phyloP scores from a whole-genome alignment of 2,329 filamentous ascomycete genomes.

The Exophiala aquamarina region DNA sequence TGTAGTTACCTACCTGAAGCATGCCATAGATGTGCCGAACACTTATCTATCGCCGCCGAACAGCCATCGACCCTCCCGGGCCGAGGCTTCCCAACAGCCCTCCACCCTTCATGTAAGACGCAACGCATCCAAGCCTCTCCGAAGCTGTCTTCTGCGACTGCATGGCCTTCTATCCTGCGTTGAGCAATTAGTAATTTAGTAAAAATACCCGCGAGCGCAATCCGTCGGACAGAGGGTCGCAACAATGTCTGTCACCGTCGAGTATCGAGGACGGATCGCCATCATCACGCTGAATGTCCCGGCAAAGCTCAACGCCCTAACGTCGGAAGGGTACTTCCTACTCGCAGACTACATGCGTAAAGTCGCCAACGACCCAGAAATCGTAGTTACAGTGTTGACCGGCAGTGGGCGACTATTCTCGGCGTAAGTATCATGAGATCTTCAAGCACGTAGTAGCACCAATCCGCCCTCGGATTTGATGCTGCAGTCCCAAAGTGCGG shows the following conservation, averaged over 20 bases:
- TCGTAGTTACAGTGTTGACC: conserved; percentile 79
- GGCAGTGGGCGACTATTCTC: conserved; percentile 82
- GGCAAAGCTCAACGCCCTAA: conserved; percentile 82
- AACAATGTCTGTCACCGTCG: conserved; percentile 30
- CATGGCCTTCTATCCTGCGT: too few relatives aligned
- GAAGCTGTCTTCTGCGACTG: too few relatives aligned
- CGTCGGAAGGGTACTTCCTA: conserved; percentile 69
- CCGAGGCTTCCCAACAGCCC: background rate
- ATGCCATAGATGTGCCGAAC: too few relatives aligned
- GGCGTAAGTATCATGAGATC: conserved; percentile 62
- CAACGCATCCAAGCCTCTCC: too few relatives aligned
- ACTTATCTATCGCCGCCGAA: too few relatives aligned
- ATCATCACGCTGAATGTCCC: conserved; percentile 82
- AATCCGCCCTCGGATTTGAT: too few relatives aligned
- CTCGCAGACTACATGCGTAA: conserved; percentile 71
- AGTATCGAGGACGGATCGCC: conserved; percentile 62
- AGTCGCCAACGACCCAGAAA: conserved; percentile 73
- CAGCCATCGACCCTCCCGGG: too few relatives aligned
- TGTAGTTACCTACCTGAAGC: too few relatives aligned
- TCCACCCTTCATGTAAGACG: conserved; percentile 5
- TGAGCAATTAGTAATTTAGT: too few relatives aligned
- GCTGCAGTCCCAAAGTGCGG: background rate
- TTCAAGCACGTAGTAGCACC: too few relatives aligned
- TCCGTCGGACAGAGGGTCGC: too few relatives aligned
- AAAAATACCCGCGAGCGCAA: too few relatives aligned